Evolutionary conservation across 257 asterid genomes (phyloP), one percentile per base, ranked within the genome.

Genomic region (Solanum chiquidenum): DNA sequence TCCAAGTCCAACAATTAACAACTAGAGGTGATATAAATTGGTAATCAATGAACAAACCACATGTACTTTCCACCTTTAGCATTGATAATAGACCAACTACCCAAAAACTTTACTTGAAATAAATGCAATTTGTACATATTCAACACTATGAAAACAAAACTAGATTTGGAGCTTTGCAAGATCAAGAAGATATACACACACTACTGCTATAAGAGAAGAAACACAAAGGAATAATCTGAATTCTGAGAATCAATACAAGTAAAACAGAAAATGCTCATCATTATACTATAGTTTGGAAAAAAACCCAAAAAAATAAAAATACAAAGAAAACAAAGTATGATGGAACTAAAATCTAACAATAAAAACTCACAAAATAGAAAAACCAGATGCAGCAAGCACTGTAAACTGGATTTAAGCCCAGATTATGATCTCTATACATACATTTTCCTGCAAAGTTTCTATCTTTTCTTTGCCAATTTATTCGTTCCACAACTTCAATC

Each of bases 371-470:
- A 89, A 88, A 83, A 91, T 77, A 90, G 90, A 89, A 90, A 89
- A 88, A 86, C 92, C 86, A 90, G 86, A 62, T 91, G 90, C 91
- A 88, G 90, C 79, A 75, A 86, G 75, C n/a, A 74, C 87, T 27
- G 64, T 76, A 72, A 38, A 35, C 60, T 73, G 44, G 89, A 7
- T 83, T 90, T 91, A 6, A 87, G 90, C 88, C 91, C 80, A 87
- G 92, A 88, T 88, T 87, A 87, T 88, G 89, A 89, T 90, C 86
- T 91, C 93, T 91, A 91, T 92, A 91, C 94, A 92, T 91, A 91
- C 92, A 90, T 87, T 90, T 90, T 88, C 90, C 91, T 88, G 94
- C 89, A 92, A 88, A 74, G 66, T 88, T 69, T 23, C 64, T 5
- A 27, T 79, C 86, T 83, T 83, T 87, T 69, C 88, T 86, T 90